phyloP scores from a whole-genome alignment of 225 moss, liverwort and hornwort species.

The Sphagnum tenellum region DNA sequence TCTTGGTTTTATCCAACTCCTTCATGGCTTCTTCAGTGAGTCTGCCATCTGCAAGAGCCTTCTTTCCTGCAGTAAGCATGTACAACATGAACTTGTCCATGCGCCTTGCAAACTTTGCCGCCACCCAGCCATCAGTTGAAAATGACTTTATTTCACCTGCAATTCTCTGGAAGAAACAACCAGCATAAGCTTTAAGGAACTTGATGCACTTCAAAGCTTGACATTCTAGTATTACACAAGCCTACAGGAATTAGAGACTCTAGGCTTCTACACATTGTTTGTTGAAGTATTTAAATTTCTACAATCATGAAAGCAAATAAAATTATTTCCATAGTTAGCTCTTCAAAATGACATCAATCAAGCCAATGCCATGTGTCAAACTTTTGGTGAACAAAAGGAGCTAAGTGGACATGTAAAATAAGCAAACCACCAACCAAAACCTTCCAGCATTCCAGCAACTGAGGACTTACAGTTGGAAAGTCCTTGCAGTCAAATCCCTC shows the following conservation, averaged over 20 bases:
- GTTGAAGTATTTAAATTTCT: too few species aligned
- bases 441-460: too few species aligned
- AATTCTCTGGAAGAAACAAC: constrained; percentile 27
- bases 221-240: too few species aligned
- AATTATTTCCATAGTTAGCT: too few species aligned
- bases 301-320: too few species aligned
- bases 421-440: too few species aligned
- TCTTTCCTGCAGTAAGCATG: constrained; percentile 45
- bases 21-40: constrained; percentile 42
- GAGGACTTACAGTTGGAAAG: constrained; percentile 35
- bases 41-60: constrained; percentile 37
- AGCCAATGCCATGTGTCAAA: too few species aligned
- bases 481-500: constrained; percentile 49
- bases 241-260: too few species aligned
- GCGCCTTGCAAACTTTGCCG: constrained; percentile 47
- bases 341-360: too few species aligned
- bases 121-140: constrained; percentile 47
- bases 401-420: too few species aligned
- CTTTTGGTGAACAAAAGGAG: too few species aligned
- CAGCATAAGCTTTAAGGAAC: neutral
- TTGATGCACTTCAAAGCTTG: neutral
- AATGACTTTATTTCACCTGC: constrained; percentile 52
- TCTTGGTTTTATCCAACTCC: constrained; percentile 40
- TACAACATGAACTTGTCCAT: constrained; percentile 55
- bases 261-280: too few species aligned